Conservation (phyloP, 192 early-diverging fungal species). For the Mortierella antarctica region DNA sequence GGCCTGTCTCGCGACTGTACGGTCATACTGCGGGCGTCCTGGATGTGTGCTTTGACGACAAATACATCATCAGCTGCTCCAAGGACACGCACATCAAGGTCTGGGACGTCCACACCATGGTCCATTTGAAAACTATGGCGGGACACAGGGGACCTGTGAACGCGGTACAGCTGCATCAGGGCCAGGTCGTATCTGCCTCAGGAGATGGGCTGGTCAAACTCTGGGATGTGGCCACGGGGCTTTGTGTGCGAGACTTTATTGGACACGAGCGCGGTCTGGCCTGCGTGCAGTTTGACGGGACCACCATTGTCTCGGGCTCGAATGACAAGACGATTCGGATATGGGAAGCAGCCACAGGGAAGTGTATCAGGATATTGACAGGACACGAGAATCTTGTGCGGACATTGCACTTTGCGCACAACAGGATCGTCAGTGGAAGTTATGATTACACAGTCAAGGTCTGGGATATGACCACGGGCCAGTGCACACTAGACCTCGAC, state of each 20-base stretch:
- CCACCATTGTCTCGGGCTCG: conserved; percentile 81
- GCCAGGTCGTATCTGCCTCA: conserved; percentile 83
- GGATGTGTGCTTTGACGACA: conserved; percentile 85
- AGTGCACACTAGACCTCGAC: conserved; percentile 78
- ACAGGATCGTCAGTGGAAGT: conserved; percentile 87
- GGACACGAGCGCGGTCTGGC: conserved; percentile 86
- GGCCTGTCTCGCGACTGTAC: conserved; percentile 59
- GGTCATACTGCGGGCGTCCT: conserved; percentile 87
- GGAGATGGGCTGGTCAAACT: conserved; percentile 85
- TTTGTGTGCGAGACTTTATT: conserved; percentile 76
- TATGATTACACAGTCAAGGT: conserved; percentile 96
- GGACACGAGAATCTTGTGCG: conserved; percentile 85
- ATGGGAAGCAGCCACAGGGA: conserved; percentile 80
- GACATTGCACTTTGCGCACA: conserved; percentile 86
- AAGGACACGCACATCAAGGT: conserved; percentile 93
- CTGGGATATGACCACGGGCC: conserved; percentile 88
- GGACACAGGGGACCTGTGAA: conserved; percentile 98
- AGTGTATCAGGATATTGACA: conserved; percentile 67
- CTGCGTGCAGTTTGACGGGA: conserved; percentile 86
- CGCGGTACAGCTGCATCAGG: conserved; percentile 81
- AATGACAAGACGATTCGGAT: conserved; percentile 86
- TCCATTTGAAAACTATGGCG: conserved; percentile 69
- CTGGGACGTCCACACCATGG: conserved; percentile 80
- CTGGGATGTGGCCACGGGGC: conserved; percentile 78
- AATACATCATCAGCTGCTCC: conserved; percentile 85